A percentile compares a stretch with the other conserved stretches of the same genome.
Conservation (phyloP, 2,329 filamentous ascomycete genomes). For the Tolypocladium amazonense region DNA sequence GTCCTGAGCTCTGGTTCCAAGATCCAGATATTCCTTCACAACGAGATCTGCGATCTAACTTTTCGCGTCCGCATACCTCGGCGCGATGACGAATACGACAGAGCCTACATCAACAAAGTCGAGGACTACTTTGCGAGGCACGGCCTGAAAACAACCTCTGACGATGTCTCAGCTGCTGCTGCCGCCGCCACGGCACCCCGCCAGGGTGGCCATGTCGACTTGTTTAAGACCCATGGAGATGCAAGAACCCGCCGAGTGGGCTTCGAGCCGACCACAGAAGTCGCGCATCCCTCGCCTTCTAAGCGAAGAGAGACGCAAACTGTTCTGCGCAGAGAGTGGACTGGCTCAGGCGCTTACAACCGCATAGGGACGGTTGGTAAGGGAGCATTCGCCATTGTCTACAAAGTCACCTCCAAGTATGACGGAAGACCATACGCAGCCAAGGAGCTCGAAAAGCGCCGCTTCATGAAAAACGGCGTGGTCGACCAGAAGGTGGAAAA, state of each 20-base stretch:
- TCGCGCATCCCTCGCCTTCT: slow-evolving; percentile 5
- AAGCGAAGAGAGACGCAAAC: slow-evolving; percentile 14
- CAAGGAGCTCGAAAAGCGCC: slow-evolving; percentile 88
- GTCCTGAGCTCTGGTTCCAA: slow-evolving; percentile 64
- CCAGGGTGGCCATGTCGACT: slow-evolving; percentile 30
- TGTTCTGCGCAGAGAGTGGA: slow-evolving; percentile 55
- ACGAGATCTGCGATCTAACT: slow-evolving; percentile 48
- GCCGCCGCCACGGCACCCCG: neutral
- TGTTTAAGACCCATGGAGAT: slow-evolving; percentile 18
- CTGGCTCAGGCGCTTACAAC: slow-evolving; percentile 76
- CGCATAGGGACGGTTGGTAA: slow-evolving; percentile 74
- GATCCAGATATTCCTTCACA: slow-evolving; percentile 55
- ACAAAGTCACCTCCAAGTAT: slow-evolving; percentile 77
- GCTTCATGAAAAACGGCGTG: slow-evolving; percentile 86
- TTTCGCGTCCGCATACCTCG: slow-evolving; percentile 82
- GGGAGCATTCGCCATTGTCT: slow-evolving; percentile 89
- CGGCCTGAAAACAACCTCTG: slow-evolving; percentile 30
- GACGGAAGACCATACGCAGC: slow-evolving; percentile 78
- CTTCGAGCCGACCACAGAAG: neutral
- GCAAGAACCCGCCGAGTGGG: slow-evolving; percentile 3
- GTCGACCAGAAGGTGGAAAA: slow-evolving; percentile 89
- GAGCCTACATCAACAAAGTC: slow-evolving; percentile 59
- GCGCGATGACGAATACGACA: slow-evolving; percentile 54
- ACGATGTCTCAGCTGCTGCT: slow-evolving; percentile 23
- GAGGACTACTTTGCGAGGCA: slow-evolving; percentile 47